Percentiles rank a stretch among this genome's conserved stretches.
Conservation (phyloP, 257 asterid genomes). For the Thymus mandschuricus region DNA sequence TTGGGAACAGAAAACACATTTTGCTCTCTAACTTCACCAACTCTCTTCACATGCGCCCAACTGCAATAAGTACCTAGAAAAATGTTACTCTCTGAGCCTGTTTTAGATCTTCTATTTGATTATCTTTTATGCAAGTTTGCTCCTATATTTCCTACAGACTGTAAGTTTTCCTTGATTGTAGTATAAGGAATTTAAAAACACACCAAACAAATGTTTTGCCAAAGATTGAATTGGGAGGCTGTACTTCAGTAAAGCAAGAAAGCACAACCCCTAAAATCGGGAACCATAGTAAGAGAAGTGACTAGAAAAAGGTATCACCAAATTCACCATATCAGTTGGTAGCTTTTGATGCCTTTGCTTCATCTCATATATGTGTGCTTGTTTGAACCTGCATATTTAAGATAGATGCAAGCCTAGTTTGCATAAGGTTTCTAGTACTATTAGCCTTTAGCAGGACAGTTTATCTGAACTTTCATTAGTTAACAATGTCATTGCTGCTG, state of each 20-base stretch:
- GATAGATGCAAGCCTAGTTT: conserved; percentile 9
- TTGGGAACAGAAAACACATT: too few species aligned
- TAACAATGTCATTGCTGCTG: neutral
- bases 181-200: conserved; percentile 39
- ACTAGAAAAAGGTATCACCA: conserved; percentile 33
- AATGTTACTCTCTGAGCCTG: too few species aligned
- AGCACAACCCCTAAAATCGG: conserved; percentile 40
- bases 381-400: neutral
- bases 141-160: conserved; percentile 15
- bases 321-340: conserved; percentile 48
- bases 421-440: conserved; percentile 16
- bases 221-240: conserved; percentile 56
- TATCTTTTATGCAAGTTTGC: conserved; percentile 18
- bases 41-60: neutral
- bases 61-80: too few species aligned
- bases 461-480: conserved; percentile 17
- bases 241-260: conserved; percentile 73
- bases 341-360: conserved; percentile 30
- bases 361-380: conserved; percentile 28
- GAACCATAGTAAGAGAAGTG: conserved; percentile 39
- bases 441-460: conserved; percentile 5
- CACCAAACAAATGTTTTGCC: conserved; percentile 39
- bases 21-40: neutral
- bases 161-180: conserved; percentile 32
- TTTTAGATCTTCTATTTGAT: neutral